Conservation (phyloP, 805 yeast genomes). For the Saturnispora mendoncae region DNA sequence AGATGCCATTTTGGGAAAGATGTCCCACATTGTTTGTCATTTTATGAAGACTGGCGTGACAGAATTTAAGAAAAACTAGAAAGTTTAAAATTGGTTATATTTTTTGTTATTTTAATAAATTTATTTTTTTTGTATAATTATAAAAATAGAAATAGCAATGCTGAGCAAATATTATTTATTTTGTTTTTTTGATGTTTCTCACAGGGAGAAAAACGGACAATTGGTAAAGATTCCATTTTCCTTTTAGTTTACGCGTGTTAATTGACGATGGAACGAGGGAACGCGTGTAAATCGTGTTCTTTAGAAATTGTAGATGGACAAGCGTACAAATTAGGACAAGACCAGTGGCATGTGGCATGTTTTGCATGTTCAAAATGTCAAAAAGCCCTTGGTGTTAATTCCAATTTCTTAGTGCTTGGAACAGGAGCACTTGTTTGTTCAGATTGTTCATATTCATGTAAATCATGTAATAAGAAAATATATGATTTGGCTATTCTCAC, state of each 20-base stretch:
- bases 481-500: conserved; percentile 91
- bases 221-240: too few relatives aligned
- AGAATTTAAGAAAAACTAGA: too few relatives aligned
- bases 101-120: too few relatives aligned
- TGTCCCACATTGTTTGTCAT: too few relatives aligned
- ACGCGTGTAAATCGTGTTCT: conserved; percentile 32
- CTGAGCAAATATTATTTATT: conserved; percentile 29
- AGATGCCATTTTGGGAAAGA: too few relatives aligned
- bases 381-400: conserved; percentile 70
- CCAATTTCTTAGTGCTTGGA: conserved; percentile 85
- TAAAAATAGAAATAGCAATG: conserved; percentile 47
- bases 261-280: conserved; percentile 1
- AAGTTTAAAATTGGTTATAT: too few relatives aligned
- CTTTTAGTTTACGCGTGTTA: background rate
- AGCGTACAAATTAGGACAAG: conserved; percentile 90
- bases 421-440: conserved; percentile 87
- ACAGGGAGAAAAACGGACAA: too few relatives aligned
- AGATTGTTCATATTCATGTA: conserved; percentile 86
- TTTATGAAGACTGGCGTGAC: too few relatives aligned
- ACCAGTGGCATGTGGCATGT: conserved; percentile 93
- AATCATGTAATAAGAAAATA: conserved; percentile 75
- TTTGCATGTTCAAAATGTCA: conserved; percentile 84
- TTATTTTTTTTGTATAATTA: too few relatives aligned
- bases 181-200: too few relatives aligned
- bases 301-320: conserved; percentile 74